Evolutionary conservation across 2,329 filamentous ascomycete species (phyloP).

Genomic region (Aspergillus eucalypticola): DNA sequence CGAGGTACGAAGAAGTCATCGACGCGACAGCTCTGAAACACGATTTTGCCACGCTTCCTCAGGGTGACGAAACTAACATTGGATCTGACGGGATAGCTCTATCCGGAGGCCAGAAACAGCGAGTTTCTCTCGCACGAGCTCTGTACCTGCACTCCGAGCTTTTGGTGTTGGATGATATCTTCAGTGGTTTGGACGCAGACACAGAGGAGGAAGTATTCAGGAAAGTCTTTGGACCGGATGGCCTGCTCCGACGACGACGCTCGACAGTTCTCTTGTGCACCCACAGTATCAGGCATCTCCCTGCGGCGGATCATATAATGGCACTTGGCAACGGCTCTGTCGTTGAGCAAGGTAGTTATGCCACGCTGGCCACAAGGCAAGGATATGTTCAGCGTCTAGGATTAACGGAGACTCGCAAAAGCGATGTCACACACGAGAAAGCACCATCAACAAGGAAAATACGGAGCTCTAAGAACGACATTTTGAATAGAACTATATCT

Average conservation of each 20-base stretch:
- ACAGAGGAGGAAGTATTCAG: background rate
- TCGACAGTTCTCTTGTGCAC: background rate
- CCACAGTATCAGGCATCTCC: background rate
- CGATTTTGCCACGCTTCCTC: background rate
- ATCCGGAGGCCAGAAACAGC: conserved; percentile 3
- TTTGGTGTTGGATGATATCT: background rate
- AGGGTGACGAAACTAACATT: background rate
- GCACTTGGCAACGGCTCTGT: background rate
- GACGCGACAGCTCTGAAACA: background rate
- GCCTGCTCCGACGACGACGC: background rate
- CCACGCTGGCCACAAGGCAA: background rate
- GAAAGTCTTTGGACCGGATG: background rate
- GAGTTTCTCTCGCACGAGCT: conserved; percentile 1
- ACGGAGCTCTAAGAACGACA: conserved; percentile 9
- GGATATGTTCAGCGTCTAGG: conserved; percentile 8
- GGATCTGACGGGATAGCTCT: background rate
- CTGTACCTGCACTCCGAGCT: background rate
- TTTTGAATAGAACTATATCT: background rate
- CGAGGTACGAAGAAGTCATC: background rate
- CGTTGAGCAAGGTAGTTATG: conserved; percentile 10
- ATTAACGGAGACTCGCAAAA: background rate
- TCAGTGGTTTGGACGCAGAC: background rate
- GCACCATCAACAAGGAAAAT: too few relatives aligned
- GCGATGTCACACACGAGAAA: background rate
- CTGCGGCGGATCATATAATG: background rate